Conservation (phyloP, 352 stramenopile genomes). For the Globisporangium megalacanthum region DNA sequence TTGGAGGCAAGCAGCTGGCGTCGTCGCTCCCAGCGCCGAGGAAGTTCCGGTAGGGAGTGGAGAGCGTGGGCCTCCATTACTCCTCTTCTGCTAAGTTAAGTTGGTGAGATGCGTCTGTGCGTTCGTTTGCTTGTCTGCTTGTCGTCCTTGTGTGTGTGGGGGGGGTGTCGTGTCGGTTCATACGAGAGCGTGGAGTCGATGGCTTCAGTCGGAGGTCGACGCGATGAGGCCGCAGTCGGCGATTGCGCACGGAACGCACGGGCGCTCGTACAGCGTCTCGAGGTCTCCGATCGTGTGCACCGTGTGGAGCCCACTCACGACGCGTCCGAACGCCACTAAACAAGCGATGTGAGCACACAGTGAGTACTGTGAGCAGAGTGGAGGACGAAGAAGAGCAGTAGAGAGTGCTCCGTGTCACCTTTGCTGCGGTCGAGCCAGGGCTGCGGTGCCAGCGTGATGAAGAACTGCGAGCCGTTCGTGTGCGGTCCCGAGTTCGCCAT, state of each 20-base stretch:
- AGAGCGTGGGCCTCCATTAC: too few relatives aligned
- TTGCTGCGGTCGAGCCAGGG: constrained; percentile 67
- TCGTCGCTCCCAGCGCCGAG: constrained; percentile 13
- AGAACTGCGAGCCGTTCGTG: constrained; percentile 99
- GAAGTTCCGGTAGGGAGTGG: constrained; percentile 11
- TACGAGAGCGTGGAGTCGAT: too few relatives aligned
- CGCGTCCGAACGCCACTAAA: constrained; percentile 67
- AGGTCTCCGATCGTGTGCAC: constrained; percentile 45
- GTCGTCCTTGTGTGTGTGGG: neutral
- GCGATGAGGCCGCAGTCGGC: constrained; percentile 56
- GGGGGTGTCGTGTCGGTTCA: neutral
- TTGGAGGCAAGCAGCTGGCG: constrained; percentile 5
- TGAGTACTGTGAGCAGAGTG: neutral
- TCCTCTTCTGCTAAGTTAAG: constrained; percentile 6
- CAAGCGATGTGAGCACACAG: neutral
- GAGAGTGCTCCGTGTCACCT: constrained; percentile 27
- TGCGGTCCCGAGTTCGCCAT: constrained; percentile 96
- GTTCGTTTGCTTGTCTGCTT: neutral
- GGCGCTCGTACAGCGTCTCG: constrained; percentile 47
- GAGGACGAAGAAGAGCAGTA: neutral
- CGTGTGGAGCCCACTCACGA: constrained; percentile 56
- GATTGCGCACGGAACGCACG: constrained; percentile 60
- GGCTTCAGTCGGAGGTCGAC: constrained; percentile 8
- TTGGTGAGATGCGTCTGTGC: constrained; percentile 2
- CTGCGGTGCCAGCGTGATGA: constrained; percentile 92